phyloP scores from a whole-genome alignment of 169 alveolate genomes.

The Besnoitia besnoiti region DNA sequence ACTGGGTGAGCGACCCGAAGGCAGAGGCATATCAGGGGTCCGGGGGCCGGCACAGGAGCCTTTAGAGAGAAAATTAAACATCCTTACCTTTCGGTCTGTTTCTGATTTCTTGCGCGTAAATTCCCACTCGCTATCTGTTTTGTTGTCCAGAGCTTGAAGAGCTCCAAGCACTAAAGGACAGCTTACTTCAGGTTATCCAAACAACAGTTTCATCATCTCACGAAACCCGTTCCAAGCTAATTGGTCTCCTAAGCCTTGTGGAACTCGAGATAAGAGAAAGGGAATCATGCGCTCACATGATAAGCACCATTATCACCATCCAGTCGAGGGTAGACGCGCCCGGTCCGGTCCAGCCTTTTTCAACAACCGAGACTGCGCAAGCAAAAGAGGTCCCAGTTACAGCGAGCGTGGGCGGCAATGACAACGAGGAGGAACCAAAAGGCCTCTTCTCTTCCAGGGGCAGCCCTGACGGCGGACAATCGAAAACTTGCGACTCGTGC shows the following conservation, averaged over 20 bases:
- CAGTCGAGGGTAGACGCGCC: background rate
- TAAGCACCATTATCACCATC: background rate
- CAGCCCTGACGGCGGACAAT: no score
- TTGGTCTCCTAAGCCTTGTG: slow-evolving; percentile 13
- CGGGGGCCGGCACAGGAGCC: background rate
- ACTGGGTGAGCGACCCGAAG: background rate
- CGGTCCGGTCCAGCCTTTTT: background rate
- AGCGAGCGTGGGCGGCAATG: no score
- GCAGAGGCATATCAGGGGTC: background rate
- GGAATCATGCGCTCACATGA: slow-evolving; percentile 31
- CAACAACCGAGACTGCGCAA: background rate
- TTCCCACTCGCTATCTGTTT: background rate
- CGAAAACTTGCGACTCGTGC: no score
- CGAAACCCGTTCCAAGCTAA: background rate
- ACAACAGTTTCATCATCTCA: background rate
- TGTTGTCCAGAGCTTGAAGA: background rate
- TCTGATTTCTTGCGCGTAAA: no score
- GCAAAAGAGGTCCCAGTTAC: background rate
- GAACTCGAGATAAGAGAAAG: slow-evolving; percentile 16
- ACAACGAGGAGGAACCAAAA: no score
- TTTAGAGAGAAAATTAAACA: background rate
- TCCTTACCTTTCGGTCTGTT: background rate
- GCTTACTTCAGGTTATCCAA: background rate
- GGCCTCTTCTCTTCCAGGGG: no score
- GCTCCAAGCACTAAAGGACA: background rate